These are phyloP conservation scores for Acanthochlamys bracteata DNA, from an alignment of 106 monocot genomes.

Conservation along the genomic window DNA sequence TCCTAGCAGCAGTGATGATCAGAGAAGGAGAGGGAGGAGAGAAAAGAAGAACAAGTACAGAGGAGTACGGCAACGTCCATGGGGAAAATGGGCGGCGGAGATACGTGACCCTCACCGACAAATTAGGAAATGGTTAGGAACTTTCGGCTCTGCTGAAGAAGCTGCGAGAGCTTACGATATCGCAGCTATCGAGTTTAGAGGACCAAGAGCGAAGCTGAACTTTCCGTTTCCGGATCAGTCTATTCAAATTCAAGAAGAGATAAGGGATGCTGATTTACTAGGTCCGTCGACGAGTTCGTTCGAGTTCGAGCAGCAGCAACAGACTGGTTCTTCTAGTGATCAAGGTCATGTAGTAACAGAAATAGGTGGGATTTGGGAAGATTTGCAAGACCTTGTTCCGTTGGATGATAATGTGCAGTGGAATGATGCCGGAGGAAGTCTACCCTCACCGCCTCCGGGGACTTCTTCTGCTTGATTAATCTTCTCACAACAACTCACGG, in stretches of 20 bases:
- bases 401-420: not conserved
- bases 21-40: not conserved
- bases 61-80: conserved; percentile 4
- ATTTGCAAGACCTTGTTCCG: not conserved
- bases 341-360: not conserved
- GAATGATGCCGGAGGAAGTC: not conserved
- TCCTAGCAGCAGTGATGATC: not conserved
- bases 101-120: conserved; percentile 1
- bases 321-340: not conserved
- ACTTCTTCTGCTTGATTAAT: no score
- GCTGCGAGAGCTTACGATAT: conserved; percentile 1
- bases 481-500: no score
- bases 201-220: conserved; percentile 34
- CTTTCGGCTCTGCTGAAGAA: conserved; percentile 1
- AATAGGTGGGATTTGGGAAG: conserved; percentile 1
- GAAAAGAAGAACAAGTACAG: conserved; percentile 5
- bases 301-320: no score
- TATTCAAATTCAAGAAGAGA: not conserved
- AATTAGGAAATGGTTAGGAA: conserved; percentile 1
- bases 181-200: conserved; percentile 29
- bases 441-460: no score
- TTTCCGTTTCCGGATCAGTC: conserved; percentile 21
- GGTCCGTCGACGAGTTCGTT: not conserved
- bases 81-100: conserved; percentile 8
- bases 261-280: not conserved